phyloP scores from a whole-genome alignment of 2,329 filamentous ascomycete genomes.

The Penicillium paneum region DNA sequence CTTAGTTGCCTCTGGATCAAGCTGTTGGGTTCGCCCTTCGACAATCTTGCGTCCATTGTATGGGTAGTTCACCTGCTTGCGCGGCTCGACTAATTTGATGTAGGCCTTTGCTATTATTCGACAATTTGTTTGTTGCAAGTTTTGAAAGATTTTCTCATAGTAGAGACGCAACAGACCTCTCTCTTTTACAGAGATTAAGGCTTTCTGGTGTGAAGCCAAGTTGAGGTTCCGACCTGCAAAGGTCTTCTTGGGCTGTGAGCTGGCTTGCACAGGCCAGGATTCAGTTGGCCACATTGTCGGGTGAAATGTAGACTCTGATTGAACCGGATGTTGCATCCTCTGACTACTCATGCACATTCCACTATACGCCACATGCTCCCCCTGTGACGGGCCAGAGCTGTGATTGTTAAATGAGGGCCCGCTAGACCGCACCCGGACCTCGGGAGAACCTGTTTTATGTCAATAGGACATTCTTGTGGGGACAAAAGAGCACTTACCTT shows the following conservation, averaged over 20 bases:
- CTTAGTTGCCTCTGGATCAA: constrained; percentile 34
- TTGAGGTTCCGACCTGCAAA: constrained; percentile 14
- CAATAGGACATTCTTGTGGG: background rate
- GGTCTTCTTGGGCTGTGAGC: background rate
- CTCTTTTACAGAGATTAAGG: constrained; percentile 26
- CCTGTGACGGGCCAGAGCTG: constrained; percentile 5
- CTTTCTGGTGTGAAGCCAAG: constrained; percentile 25
- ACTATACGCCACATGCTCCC: background rate
- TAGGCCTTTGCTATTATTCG: constrained; percentile 36
- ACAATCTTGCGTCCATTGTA: constrained; percentile 37
- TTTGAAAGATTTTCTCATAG: constrained; percentile 35
- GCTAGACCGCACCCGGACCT: constrained; percentile 2
- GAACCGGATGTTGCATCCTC: background rate
- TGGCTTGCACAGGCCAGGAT: constrained; percentile 3
- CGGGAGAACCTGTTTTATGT: background rate
- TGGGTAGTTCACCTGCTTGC: constrained; percentile 37
- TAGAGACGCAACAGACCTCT: constrained; percentile 27
- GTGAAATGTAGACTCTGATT: background rate
- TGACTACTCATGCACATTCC: background rate
- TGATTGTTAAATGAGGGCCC: background rate
- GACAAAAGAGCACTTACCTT: constrained; percentile 16
- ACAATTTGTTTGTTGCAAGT: constrained; percentile 37
- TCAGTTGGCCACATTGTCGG: constrained; percentile 15
- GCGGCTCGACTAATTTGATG: constrained; percentile 37
- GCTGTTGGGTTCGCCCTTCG: constrained; percentile 29